These are phyloP conservation scores for Lipomyces kockii DNA, from an alignment of 805 yeast species.

Conservation along the genomic window DNA sequence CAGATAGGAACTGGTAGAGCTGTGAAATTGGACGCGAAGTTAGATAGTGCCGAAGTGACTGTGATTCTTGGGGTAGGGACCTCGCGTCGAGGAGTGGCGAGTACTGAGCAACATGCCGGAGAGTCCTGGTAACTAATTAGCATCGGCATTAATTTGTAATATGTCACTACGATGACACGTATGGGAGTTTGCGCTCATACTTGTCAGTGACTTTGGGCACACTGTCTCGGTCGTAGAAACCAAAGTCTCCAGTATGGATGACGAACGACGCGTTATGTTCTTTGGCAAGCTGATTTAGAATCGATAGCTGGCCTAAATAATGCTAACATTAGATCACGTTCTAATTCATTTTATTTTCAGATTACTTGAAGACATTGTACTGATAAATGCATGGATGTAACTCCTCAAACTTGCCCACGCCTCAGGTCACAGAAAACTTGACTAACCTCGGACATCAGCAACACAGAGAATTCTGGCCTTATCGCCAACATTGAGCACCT, in stretches of 20 bases:
- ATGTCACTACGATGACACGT: neutral
- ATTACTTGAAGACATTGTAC: neutral
- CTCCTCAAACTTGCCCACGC: neutral
- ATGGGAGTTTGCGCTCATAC: slow-evolving; percentile 45
- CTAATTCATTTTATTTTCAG: neutral
- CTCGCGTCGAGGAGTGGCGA: slow-evolving; percentile 60
- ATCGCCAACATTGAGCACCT: slow-evolving; percentile 18
- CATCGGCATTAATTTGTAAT: neutral
- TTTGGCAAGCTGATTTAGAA: slow-evolving; percentile 56
- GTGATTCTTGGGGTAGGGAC: slow-evolving; percentile 56
- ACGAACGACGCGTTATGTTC: slow-evolving; percentile 56
- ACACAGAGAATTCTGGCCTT: slow-evolving; percentile 31
- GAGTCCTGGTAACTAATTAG: slow-evolving; percentile 34
- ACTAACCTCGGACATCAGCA: slow-evolving; percentile 34
- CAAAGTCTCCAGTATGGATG: slow-evolving; percentile 79
- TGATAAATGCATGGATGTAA: neutral
- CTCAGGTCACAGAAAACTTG: neutral
- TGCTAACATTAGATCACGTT: neutral
- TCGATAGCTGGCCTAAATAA: slow-evolving; percentile 50
- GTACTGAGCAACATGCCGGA: slow-evolving; percentile 68
- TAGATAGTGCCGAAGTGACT: slow-evolving; percentile 35
- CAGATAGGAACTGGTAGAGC: slow-evolving; percentile 54
- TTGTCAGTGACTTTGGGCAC: slow-evolving; percentile 59
- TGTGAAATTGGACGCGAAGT: slow-evolving; percentile 52
- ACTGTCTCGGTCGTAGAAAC: slow-evolving; percentile 68